phyloP scores from a whole-genome alignment of 2,329 filamentous ascomycete genomes.

The Chalaropsis thielavioides region DNA sequence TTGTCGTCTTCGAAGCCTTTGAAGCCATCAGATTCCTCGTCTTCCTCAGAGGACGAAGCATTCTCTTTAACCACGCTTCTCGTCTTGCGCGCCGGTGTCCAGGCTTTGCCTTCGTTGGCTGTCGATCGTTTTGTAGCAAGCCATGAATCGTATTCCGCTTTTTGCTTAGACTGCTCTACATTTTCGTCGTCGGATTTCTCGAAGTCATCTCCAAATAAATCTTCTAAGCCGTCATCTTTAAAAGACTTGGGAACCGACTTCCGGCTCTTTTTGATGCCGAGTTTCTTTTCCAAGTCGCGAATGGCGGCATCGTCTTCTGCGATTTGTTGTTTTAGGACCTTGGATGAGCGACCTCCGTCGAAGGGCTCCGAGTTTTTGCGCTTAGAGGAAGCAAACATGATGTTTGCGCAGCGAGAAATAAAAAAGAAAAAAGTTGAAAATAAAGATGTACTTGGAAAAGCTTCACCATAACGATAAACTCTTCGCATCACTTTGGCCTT shows the following conservation, averaged over 20 bases:
- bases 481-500: neutral
- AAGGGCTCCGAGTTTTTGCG: conserved; percentile 9
- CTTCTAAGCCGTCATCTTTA: conserved; percentile 68
- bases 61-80: neutral
- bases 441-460: neutral
- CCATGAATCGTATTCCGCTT: conserved; percentile 45
- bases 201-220: conserved; percentile 56
- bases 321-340: conserved; percentile 45
- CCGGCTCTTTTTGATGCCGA: conserved; percentile 64
- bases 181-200: conserved; percentile 36
- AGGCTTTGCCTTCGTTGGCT: neutral
- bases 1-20: conserved; percentile 4
- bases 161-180: conserved; percentile 47
- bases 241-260: conserved; percentile 61
- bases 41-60: neutral
- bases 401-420: neutral
- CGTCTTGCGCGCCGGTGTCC: neutral
- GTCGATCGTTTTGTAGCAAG: conserved; percentile 27
- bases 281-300: conserved; percentile 67
- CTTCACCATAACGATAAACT: neutral
- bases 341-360: conserved; percentile 11
- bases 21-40: neutral
- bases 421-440: neutral
- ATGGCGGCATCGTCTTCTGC: conserved; percentile 81
- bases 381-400: conserved; percentile 6